Base-by-base conservation (phyloP, 2,329 filamentous ascomycete genomes). In the Aspergillus felis region DNA sequence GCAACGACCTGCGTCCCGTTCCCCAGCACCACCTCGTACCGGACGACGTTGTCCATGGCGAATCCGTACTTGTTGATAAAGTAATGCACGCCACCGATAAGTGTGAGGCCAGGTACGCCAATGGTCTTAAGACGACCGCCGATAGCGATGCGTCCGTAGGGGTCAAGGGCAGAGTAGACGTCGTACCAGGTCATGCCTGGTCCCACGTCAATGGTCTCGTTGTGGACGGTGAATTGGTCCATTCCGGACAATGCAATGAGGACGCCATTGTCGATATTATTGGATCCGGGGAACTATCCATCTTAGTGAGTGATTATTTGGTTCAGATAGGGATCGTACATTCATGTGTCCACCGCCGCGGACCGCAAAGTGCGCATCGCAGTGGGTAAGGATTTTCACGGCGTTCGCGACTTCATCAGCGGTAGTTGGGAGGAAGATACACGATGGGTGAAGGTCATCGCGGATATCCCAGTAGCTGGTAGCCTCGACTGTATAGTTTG, bases 311-410 rank as follows among this genome's bases (percentile, higher is more conserved):
- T 1, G 1, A 6, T 10, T 35, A 29, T 12, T 14, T 8, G 6
- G 20, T 9, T 22, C 3, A 8, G n/a, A 1, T 6, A 42, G 12
- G 20, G 27, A 14, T 56, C 63, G 55, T 52, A 62, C 65, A 46
- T 66, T 68, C 68, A 71, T 71, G 64, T 85, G 82, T 0, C 83
- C 83, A 24, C 82, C 83, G 0, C 79, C 79, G 61, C 83, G 81
- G 65, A 85, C 68, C 3, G 82, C 82, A 57, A 85, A 85, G 29
- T 76, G 74, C 4, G 71, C 60, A 49, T 75, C 50, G 64, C 69
- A 68, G 0, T 29, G n/a, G 3, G 35, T 46, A 7, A 74, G 57
- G 0, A 67, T 60, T 4, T 57, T 50, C 2, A 74, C 51, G 1
- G 65, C 68, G 22, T 55, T 52, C 1, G 71, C 61, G 3, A 75